These are phyloP conservation scores for Globisporangium recalcitrans DNA, from an alignment of 352 stramenopile species.

Conservation along the genomic window DNA sequence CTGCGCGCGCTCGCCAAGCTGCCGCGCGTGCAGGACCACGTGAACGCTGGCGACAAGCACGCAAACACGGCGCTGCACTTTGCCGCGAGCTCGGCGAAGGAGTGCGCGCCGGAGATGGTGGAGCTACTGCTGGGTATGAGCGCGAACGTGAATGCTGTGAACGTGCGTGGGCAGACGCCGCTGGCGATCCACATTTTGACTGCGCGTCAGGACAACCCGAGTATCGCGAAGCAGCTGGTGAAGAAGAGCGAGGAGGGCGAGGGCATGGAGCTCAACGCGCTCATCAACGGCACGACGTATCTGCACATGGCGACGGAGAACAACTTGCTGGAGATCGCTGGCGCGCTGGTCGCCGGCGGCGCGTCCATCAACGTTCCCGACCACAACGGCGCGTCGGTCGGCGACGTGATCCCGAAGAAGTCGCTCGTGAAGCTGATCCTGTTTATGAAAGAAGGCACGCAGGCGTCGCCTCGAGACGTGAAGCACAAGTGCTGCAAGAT, in stretches of 20 bases:
- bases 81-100: constrained; percentile 54
- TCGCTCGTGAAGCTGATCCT: constrained; percentile 70
- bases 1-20: constrained; percentile 75
- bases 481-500: constrained; percentile 73
- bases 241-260: constrained; percentile 19
- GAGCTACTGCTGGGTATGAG: constrained; percentile 62
- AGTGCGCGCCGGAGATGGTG: constrained; percentile 58
- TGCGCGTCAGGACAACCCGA: constrained; percentile 46
- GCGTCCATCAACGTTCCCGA: constrained; percentile 84
- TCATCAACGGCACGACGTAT: constrained; percentile 77
- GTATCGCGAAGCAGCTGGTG: constrained; percentile 52
- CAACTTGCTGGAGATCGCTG: constrained; percentile 56
- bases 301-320: constrained; percentile 78
- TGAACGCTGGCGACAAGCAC: constrained; percentile 75
- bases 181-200: constrained; percentile 84
- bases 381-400: constrained; percentile 72
- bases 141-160: constrained; percentile 56
- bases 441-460: constrained; percentile 73
- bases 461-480: constrained; percentile 47
- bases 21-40: constrained; percentile 54
- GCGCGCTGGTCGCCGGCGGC: constrained; percentile 58
- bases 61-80: constrained; percentile 83
- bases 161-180: constrained; percentile 79
- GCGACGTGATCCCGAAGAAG: constrained; percentile 73
- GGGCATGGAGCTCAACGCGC: constrained; percentile 47